Conservation (phyloP, 495 filamentous ascomycete species). For the Pyrenopolyporus hunteri region DNA sequence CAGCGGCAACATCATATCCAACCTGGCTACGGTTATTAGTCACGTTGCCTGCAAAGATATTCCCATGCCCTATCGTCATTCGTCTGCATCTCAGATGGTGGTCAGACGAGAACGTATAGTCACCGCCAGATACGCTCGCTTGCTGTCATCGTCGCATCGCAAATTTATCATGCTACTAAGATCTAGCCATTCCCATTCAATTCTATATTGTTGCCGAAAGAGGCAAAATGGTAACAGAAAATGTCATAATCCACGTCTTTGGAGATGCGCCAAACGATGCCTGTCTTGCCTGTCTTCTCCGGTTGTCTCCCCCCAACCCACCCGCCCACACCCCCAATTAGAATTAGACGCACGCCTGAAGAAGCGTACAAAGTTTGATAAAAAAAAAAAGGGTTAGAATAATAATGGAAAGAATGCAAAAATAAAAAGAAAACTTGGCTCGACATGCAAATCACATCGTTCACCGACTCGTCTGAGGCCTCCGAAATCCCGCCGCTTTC, state of each 20-base stretch:
- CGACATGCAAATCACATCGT: slow-evolving; percentile 2
- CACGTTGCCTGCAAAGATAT: slow-evolving; percentile 11
- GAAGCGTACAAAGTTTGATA: no score
- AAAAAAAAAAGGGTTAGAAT: not conserved
- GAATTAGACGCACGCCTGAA: not conserved
- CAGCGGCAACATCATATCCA: not conserved
- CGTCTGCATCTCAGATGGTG: slow-evolving; percentile 19
- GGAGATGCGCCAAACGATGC: slow-evolving; percentile 17
- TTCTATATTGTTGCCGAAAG: not conserved
- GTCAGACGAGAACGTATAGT: slow-evolving; percentile 22
- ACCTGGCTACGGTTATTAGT: slow-evolving; percentile 12
- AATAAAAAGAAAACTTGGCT: no score
- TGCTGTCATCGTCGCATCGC: not conserved
- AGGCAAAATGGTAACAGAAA: no score
- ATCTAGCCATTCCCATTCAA: slow-evolving; percentile 3
- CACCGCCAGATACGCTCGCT: slow-evolving; percentile 19
- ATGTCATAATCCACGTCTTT: slow-evolving; percentile 14
- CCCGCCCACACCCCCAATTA: not conserved
- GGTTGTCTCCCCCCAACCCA: not conserved
- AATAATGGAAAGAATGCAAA: no score
- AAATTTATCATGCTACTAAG: slow-evolving; percentile 10
- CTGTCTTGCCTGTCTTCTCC: not conserved
- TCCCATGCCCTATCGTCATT: slow-evolving; percentile 2
- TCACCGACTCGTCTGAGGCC: slow-evolving; percentile 14
- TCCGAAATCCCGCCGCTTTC: slow-evolving; percentile 33